Evolutionary conservation across 2,329 filamentous ascomycete species (phyloP), one percentile per base, ranked within the genome.

Genomic region (Pseudocercospora fuligena): DNA sequence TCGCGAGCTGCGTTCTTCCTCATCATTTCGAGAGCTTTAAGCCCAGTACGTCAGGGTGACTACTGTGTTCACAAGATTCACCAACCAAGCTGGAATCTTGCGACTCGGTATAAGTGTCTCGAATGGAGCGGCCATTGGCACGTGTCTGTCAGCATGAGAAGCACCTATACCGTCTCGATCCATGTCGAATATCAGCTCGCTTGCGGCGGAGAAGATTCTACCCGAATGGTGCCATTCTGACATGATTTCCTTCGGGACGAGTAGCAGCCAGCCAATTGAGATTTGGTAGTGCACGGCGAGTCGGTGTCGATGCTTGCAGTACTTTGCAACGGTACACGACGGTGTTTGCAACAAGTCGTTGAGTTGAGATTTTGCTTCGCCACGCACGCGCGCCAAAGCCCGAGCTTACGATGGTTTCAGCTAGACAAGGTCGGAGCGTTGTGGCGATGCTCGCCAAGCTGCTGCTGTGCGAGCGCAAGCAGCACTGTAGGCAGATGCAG

Each of bases 181-280:
- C 46, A 23, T 49, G 46, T 21, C 46, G 46, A 16, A 54, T 16
- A 54, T 54, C 49, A 25, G 49, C 49, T 29, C 49, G 21, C 25
- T 27, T 29, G 49, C 21, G 19, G 49, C 49, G 49, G 49, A 54
- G 49, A 54, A 54, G 49, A 54, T 54, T 54, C 49, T 7, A 54
- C 23, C 19, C 23, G 49, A 54, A 54, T 54, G 49, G 49, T 54
- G 49, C 49, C 19, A 54, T 54, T 54, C 49, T 54, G 49, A 54
- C 49, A 54, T 54, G 49, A 54, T 54, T 9, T n/a, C 14, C 23
- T 53, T 25, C 21, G 12, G 47, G 5, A 23, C 47, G 19, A 23
- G 19, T 5, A 53, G 47, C 21, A 6, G n/a, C 47, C 19, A 23
- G 47, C 47, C 47, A 53, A 12, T 19, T 6, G 14, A 8, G 4